Evolutionary conservation across 768 basidiomycete species (phyloP).

Genomic region (Leccinum ochraceum): DNA sequence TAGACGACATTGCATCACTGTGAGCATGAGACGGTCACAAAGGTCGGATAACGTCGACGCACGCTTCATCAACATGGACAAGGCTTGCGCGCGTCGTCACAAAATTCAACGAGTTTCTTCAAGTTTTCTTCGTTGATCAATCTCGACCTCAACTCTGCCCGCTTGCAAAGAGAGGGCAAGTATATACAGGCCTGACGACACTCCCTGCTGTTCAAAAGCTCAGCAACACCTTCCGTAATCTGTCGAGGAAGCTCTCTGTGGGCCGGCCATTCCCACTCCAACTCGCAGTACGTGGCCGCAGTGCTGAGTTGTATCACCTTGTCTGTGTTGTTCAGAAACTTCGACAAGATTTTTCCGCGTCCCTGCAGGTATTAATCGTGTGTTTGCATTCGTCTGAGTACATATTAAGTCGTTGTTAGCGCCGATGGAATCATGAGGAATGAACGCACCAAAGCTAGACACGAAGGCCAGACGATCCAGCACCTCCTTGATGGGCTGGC

Average conservation of each 20-base stretch:
- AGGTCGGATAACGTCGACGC: not conserved
- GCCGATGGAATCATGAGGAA: not conserved
- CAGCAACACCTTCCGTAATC: slow-evolving; percentile 14
- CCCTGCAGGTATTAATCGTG: not conserved
- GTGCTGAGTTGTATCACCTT: slow-evolving; percentile 26
- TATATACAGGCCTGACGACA: slow-evolving; percentile 28
- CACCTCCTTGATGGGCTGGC: slow-evolving; percentile 19
- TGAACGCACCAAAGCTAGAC: slow-evolving; percentile 28
- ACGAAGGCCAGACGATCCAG: slow-evolving; percentile 34
- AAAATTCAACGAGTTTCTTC: slow-evolving; percentile 20
- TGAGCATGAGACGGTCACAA: not conserved
- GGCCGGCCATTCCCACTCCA: slow-evolving; percentile 25
- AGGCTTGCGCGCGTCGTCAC: slow-evolving; percentile 25
- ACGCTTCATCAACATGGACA: slow-evolving; percentile 29
- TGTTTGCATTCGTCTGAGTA: slow-evolving; percentile 20
- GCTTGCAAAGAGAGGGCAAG: slow-evolving; percentile 31
- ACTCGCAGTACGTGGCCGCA: slow-evolving; percentile 27
- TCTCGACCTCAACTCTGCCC: slow-evolving; percentile 8
- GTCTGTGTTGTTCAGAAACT: slow-evolving; percentile 18
- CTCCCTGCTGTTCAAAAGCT: slow-evolving; percentile 15
- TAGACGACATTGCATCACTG: not conserved
- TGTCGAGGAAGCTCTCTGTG: slow-evolving; percentile 4
- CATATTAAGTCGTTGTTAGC: not conserved
- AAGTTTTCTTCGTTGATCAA: slow-evolving; percentile 23
- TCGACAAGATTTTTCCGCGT: slow-evolving; percentile 13